phyloP scores from a whole-genome alignment of 768 basidiomycete genomes.

The Lentinula edodes region DNA sequence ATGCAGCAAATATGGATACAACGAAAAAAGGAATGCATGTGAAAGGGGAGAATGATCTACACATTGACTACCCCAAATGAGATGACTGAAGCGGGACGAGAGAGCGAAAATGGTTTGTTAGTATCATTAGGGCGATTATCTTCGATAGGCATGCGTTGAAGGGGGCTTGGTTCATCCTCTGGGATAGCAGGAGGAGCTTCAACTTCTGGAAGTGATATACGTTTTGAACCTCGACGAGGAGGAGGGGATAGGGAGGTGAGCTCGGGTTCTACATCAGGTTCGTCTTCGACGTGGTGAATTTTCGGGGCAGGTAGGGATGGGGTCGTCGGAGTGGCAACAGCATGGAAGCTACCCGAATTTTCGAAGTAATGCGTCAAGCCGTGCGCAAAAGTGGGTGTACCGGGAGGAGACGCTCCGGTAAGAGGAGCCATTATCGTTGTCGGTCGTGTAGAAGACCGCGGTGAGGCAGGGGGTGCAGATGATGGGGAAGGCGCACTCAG shows the following conservation, averaged over 20 bases:
- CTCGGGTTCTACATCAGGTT: conserved; percentile 5
- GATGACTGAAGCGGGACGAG: conserved; percentile 46
- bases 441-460: conserved; percentile 16
- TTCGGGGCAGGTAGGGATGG: conserved; percentile 23
- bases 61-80: conserved; percentile 33
- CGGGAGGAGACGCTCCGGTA: neutral
- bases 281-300: conserved; percentile 13
- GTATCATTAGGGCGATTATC: neutral
- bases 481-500: conserved; percentile 52
- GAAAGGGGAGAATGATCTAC: neutral
- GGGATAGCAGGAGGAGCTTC: neutral
- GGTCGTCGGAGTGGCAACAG: conserved; percentile 42
- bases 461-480: conserved; percentile 17
- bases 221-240: conserved; percentile 20
- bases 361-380: neutral
- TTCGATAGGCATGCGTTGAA: neutral
- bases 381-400: conserved; percentile 3
- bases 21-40: neutral
- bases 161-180: neutral
- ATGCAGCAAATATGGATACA: neutral
- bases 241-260: conserved; percentile 17
- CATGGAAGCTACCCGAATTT: conserved; percentile 54
- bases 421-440: conserved; percentile 7
- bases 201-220: conserved; percentile 2
- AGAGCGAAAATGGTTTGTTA: conserved; percentile 28